Evolutionary conservation across 768 basidiomycete species (phyloP).

Genomic region (Gautieria morchelliformis): DNA sequence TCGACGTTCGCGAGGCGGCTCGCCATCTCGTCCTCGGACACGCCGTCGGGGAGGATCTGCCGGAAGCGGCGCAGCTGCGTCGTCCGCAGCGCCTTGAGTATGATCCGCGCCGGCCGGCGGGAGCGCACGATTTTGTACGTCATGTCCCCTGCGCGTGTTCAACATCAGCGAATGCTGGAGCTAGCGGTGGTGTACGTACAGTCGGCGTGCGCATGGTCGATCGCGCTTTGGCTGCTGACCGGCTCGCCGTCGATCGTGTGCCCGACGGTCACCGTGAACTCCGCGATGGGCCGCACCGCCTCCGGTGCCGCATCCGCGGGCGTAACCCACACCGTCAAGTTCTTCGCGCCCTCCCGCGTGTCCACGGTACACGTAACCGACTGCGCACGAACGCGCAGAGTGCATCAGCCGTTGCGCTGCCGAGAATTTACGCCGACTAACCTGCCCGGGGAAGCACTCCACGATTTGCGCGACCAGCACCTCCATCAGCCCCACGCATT

Average conservation of each 20-base stretch:
- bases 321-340: slow-evolving; percentile 59
- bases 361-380: slow-evolving; percentile 55
- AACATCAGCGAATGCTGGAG: neutral
- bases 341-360: slow-evolving; percentile 31
- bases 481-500: slow-evolving; percentile 67
- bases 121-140: slow-evolving; percentile 46
- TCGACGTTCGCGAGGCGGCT: neutral
- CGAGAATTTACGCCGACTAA: slow-evolving; percentile 22
- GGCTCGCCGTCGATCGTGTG: slow-evolving; percentile 35
- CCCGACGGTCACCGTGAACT: slow-evolving; percentile 42
- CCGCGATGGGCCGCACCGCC: slow-evolving; percentile 37
- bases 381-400: slow-evolving; percentile 21
- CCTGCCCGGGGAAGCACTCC: slow-evolving; percentile 55
- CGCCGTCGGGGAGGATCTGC: slow-evolving; percentile 4
- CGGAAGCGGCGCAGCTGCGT: slow-evolving; percentile 15
- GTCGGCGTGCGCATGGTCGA: slow-evolving; percentile 19
- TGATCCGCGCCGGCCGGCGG: slow-evolving; percentile 19
- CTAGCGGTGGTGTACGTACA: slow-evolving; percentile 19
- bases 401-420: slow-evolving; percentile 1
- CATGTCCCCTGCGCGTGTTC: slow-evolving; percentile 41
- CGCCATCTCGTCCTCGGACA: slow-evolving; percentile 16
- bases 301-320: slow-evolving; percentile 29
- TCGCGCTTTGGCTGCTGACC: slow-evolving; percentile 27
- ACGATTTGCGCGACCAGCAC: slow-evolving; percentile 47
- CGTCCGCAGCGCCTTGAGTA: slow-evolving; percentile 26